Percentiles rank a stretch among this genome's conserved stretches.
phyloP scores from a whole-genome alignment of 78 protist species.

The Planoprotostelium fungivorum region DNA sequence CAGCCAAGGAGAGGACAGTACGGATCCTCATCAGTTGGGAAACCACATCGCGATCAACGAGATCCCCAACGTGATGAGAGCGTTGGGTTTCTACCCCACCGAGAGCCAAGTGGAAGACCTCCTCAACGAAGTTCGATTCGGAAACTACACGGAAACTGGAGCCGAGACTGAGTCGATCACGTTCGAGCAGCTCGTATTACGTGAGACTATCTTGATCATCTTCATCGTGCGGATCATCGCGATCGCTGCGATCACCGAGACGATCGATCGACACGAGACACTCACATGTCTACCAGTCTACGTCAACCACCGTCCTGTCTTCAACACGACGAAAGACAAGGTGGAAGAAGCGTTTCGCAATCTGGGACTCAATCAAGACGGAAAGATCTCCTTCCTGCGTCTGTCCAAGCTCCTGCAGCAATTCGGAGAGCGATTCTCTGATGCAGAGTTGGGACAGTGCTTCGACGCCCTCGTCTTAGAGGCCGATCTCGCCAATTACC shows the following conservation, averaged over 20 bases:
- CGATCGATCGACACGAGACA: too few species aligned
- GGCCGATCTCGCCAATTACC: neutral
- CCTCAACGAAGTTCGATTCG: constrained; percentile 1
- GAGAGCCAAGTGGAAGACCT: constrained; percentile 10
- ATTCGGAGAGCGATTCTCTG: constrained; percentile 9
- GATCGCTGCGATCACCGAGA: too few species aligned
- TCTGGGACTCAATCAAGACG: constrained; percentile 59
- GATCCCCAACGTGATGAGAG: constrained; percentile 56
- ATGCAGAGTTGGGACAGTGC: neutral
- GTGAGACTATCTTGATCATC: neutral
- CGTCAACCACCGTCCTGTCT: constrained; percentile 71
- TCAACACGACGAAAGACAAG: constrained; percentile 13
- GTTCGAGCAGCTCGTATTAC: constrained; percentile 8
- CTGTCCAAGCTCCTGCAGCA: constrained; percentile 9
- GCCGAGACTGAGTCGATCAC: neutral
- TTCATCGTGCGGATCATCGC: neutral
- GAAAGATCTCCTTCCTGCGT: constrained; percentile 7
- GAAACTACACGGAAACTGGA: neutral
- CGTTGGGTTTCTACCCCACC: constrained; percentile 68
- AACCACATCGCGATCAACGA: neutral
- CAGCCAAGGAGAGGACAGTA: constrained; percentile 43
- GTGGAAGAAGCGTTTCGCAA: constrained; percentile 39
- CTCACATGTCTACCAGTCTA: constrained; percentile 11
- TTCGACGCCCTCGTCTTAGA: neutral
- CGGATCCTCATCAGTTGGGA: neutral